Base-by-base conservation (phyloP, 2,329 filamentous ascomycete species). In the Bretziella fagacearum region DNA sequence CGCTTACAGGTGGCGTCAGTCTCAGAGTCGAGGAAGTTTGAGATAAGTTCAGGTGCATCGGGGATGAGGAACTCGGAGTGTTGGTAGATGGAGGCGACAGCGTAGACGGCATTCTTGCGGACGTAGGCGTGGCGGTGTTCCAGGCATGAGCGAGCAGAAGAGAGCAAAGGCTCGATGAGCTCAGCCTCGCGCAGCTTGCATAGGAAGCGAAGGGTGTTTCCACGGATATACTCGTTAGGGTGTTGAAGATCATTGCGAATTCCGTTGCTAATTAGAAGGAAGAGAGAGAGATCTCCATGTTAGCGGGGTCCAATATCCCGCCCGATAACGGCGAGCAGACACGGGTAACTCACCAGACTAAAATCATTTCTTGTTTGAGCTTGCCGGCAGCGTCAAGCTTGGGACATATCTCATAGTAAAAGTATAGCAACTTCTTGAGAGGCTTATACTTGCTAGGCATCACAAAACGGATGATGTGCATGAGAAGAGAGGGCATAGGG, bases 391-490 rank as follows among this genome's bases (percentile, higher is more conserved):
- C 71, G 64, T 98, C 91, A 50, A 86, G 79, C 69, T 98, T 98
- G 33, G 89, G 91, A 63, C 91, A 96, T 62, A 96, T 91, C 67
- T 98, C 91, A 62, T 96, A 95, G 70, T 98, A 98, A 64, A 98
- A 91, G 67, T 98, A 98, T 48, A 98, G 75, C 52, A 98, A 74
- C 70, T 98, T 98, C 76, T 98, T 98, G 58, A 98, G 70, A 35
- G 81, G 70, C 69, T 98, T 98, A 65, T 83, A 85, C 69, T 93
- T 95, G 53, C 86, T 94, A 11, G 91, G 91, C 91, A 98, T 98
- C 57, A 98, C 87, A 62, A 98, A 98, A 62, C 91, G 85, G 63
- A 98, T 98, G 60, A 98, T 98, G 68, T 96, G 91, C 91, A 98
- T 98, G 56, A 98, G 78, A 17, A 98, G 73, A 56, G 86, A 80